Evolutionary conservation across 2,329 filamentous ascomycete genomes (phyloP).

Genomic region (Verticillium nonalfalfae): DNA sequence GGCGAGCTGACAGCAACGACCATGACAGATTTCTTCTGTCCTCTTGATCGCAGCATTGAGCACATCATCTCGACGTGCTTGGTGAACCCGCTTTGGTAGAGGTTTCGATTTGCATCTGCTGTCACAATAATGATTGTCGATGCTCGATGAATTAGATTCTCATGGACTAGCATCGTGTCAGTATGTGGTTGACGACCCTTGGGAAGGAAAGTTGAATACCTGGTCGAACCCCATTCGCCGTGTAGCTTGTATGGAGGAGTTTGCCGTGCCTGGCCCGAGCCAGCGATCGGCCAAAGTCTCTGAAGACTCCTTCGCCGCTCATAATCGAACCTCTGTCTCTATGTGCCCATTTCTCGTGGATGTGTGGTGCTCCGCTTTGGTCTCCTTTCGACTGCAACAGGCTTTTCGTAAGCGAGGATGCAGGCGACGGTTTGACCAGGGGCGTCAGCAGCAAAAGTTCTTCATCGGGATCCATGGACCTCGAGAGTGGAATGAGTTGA

Average conservation of each 20-base stretch:
- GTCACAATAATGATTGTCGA: conserved; percentile 87
- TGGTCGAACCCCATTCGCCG: conserved; percentile 83
- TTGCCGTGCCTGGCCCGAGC: conserved; percentile 81
- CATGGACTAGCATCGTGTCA: conserved; percentile 54
- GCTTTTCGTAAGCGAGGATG: conserved; percentile 74
- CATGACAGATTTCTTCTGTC: conserved; percentile 82
- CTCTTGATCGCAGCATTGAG: conserved; percentile 68
- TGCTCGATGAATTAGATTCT: conserved; percentile 83
- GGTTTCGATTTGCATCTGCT: conserved; percentile 86
- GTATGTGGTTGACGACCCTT: not conserved
- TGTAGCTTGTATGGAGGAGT: conserved; percentile 90
- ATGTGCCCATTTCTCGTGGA: conserved; percentile 52
- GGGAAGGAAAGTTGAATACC: conserved; percentile 25
- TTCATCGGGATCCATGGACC: conserved; percentile 75
- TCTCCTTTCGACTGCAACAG: conserved; percentile 49
- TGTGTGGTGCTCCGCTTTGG: conserved; percentile 24
- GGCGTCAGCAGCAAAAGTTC: conserved; percentile 87
- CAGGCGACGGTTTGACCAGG: conserved; percentile 84
- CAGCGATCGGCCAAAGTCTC: conserved; percentile 81
- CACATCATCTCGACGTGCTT: conserved; percentile 97
- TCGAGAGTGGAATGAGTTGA: conserved; percentile 73
- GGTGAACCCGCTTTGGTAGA: conserved; percentile 91
- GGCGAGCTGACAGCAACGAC: conserved; percentile 92
- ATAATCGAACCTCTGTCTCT: conserved; percentile 62
- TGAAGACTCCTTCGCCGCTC: conserved; percentile 89